Percentiles rank a stretch among this genome's conserved stretches.
These are phyloP conservation scores for Sicyos baderoa DNA, from an alignment of 306 rosid species.

Conservation along the genomic window DNA sequence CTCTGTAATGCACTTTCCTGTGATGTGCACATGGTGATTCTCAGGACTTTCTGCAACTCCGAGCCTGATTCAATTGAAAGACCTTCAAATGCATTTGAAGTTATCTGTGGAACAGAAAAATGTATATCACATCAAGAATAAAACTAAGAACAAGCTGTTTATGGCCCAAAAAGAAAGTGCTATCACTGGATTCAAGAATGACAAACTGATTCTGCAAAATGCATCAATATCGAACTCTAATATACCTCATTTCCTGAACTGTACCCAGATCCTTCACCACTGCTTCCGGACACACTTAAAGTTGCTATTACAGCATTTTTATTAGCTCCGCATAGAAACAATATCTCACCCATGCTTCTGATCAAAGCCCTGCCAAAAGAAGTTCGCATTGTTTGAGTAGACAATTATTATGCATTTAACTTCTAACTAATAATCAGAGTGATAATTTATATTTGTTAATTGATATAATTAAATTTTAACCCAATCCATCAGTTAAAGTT, in stretches of 20 bases:
- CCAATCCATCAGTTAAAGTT: too few relatives aligned
- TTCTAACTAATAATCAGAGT: background rate
- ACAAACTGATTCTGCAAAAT: conserved; percentile 18
- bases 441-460: background rate
- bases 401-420: conserved; percentile 20
- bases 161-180: conserved; percentile 13
- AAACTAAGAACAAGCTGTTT: background rate
- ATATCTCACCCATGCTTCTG: conserved; percentile 82
- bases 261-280: conserved; percentile 34
- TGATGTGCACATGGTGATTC: conserved; percentile 57
- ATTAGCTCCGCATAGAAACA: conserved; percentile 71
- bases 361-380: conserved; percentile 58
- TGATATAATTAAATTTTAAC: too few relatives aligned
- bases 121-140: conserved; percentile 7
- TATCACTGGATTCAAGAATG: conserved; percentile 22
- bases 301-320: conserved; percentile 70
- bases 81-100: conserved; percentile 61
- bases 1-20: conserved; percentile 55
- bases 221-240: conserved; percentile 18
- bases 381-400: background rate
- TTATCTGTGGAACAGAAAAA: conserved; percentile 35
- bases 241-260: conserved; percentile 56
- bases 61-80: conserved; percentile 68
- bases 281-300: conserved; percentile 43
- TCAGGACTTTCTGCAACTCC: conserved; percentile 65